These are phyloP conservation scores for Rhodomyrtus tomentosa DNA, from an alignment of 345 rosid species.

Conservation along the genomic window DNA sequence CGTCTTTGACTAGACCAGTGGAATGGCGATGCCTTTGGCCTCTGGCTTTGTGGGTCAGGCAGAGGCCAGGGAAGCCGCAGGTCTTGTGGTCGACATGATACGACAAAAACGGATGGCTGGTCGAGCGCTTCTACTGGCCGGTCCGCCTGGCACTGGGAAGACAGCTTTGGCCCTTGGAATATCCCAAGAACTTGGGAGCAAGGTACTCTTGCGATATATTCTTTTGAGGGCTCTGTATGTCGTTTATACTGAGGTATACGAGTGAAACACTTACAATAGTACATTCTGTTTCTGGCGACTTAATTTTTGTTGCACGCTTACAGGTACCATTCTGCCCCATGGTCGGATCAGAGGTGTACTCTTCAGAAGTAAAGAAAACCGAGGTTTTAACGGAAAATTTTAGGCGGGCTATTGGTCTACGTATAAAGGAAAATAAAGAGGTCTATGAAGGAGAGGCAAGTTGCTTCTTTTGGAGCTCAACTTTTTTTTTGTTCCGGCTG, in stretches of 20 bases:
- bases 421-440: constrained; percentile 96
- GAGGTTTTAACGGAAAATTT: constrained; percentile 98
- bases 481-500: not conserved
- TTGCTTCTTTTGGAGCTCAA: not conserved
- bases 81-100: constrained; percentile 97
- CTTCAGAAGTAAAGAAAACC: constrained; percentile 99
- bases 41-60: constrained; percentile 95
- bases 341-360: constrained; percentile 99
- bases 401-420: constrained; percentile 87
- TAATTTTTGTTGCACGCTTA: constrained; percentile 1
- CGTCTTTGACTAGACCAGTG: constrained; percentile 38
- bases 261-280: not conserved
- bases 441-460: constrained; percentile 98
- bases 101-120: constrained; percentile 98
- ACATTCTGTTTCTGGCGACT: not conserved
- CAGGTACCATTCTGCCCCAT: constrained; percentile 99
- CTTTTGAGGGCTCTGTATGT: not conserved
- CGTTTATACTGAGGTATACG: not conserved
- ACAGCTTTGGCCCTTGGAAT: constrained; percentile 94
- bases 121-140: constrained; percentile 83
- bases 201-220: constrained; percentile 29
- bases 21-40: constrained; percentile 62
- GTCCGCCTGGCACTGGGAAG: constrained; percentile 99
- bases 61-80: constrained; percentile 95
- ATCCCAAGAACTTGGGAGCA: constrained; percentile 94